Evolutionary conservation across 2,329 filamentous ascomycete genomes (phyloP), one percentile per base, ranked within the genome.

Genomic region (Pseudogymnoascus sp.): DNA sequence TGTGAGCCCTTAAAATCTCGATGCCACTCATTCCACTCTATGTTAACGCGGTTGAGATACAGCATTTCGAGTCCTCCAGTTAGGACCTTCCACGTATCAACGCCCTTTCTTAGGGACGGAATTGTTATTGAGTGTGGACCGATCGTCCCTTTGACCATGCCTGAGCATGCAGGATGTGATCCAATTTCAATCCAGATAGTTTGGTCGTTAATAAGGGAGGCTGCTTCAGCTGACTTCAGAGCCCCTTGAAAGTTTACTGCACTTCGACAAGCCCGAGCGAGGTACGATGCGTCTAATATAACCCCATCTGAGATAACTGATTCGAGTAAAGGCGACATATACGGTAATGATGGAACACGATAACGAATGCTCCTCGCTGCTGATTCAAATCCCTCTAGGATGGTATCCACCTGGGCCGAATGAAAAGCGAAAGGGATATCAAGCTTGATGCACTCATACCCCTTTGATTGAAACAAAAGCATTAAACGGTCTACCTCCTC

Each of bases 151-250:
- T 56, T 56, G n/a, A 56, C 21, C 50, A 56, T 56, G 5, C 62
- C 88, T 33, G 50, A 56, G 25, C 50, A 80, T 5, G 82, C 83
- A 0, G 87, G 86, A 69, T 89, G 85, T 35, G 88, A 86, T n/a
- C 88, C 88, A 65, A 90, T 76, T 73, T 91, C 88, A 62, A 91
- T 76, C 82, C 84, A 90, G 33, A 84, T 79, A 2, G 86, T 88
- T 74, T 86, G 84, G 67, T 85, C 83, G 65, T 86, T 81, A 59
- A 89, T 82, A n/a, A 80, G 74, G 65, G 80, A 81, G n/a, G 80
- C 77, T 60, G 81, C 77, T 69, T 84, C 80, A 7, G 83, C 85
- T 23, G 78, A 78, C 14, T 82, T 76, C 1, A 91, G 75, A 11
- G 84, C 86, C 60, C 79, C 81, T 65, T 82, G 78, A 74, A 90